Base-by-base conservation (phyloP, 495 filamentous ascomycete species). In the Massariosphaeria phaeospora region DNA sequence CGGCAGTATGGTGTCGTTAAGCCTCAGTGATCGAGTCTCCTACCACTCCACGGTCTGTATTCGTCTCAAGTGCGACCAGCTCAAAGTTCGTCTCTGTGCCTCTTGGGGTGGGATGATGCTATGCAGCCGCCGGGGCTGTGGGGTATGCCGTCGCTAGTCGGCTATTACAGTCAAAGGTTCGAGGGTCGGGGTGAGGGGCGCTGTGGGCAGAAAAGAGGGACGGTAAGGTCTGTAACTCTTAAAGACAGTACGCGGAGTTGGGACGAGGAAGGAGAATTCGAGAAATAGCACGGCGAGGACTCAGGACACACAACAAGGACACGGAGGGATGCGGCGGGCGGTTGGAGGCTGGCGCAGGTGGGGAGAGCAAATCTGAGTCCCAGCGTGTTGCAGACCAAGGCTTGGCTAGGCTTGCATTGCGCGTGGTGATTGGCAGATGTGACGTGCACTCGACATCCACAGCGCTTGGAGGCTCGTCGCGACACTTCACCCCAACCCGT, bases 1-100 rank as follows among this genome's bases (percentile, higher is more conserved):
- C 51, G 48, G 59, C 59, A 62, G 59, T 62, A 56, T 57, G 53
- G 59, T 61, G 57, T 61, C 57, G 50, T 61, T 51, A 55, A 55
- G 50, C 41, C 57, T 59, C 55, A 27, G 24, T 5, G 21, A 13
- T 10, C 29, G 15, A 8, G n/a, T 21, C 20, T 49, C 27, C 46
- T 48, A 43, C 44, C 23, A 27, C 52, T 43, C 40, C 41, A 45
- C 18, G 25, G 31, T 23, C 21, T 2, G 26, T 29, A 36, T 50
- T 31, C 39, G 50, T 55, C 44, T 44, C 31, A 40, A 38, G 50
- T 42, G 43, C 38, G 34, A 6, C 25, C 36, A 29, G 44, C 42
- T 54, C 4, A 23, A 10, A 17, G n/a, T 23, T 33, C 18, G 17
- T 33, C 38, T 25, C 20, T 13, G 20, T 17, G 23, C 13, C 21